These are phyloP conservation scores for Juglanconis sp. DNA, from an alignment of 2,329 filamentous ascomycete species.

Conservation along the genomic window DNA sequence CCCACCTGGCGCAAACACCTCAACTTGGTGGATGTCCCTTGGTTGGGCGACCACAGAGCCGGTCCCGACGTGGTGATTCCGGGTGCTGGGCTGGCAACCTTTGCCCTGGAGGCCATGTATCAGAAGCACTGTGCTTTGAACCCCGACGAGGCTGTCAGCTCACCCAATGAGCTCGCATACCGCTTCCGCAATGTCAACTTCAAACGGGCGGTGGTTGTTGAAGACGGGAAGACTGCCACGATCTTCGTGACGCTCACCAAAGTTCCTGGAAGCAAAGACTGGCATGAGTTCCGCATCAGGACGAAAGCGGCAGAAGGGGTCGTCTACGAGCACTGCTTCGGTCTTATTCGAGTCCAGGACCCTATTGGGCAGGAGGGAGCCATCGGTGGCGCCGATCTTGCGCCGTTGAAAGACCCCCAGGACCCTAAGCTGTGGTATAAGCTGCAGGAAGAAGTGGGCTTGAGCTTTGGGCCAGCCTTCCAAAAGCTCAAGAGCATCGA, in stretches of 20 bases:
- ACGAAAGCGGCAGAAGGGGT: not conserved
- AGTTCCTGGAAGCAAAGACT: constrained; percentile 18
- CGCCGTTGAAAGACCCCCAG: not conserved
- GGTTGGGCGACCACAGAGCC: constrained; percentile 41
- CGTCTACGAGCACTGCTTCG: constrained; percentile 18
- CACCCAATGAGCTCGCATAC: constrained; percentile 15
- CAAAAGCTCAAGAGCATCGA: too few species aligned
- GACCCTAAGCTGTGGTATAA: not conserved
- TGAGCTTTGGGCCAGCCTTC: too few species aligned
- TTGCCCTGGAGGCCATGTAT: constrained; percentile 30
- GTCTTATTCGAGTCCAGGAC: constrained; percentile 22
- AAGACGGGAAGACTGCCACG: constrained; percentile 14
- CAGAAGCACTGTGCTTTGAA: constrained; percentile 18
- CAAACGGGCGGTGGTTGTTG: constrained; percentile 21
- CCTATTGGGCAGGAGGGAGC: constrained; percentile 1
- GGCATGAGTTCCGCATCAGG: constrained; percentile 26
- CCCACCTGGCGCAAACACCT: constrained; percentile 7
- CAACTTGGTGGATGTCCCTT: constrained; percentile 4
- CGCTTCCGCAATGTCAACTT: constrained; percentile 23
- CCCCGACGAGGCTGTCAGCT: not conserved
- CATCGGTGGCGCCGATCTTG: not conserved
- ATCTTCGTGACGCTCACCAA: constrained; percentile 12
- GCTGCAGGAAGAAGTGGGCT: not conserved
- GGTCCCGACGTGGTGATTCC: constrained; percentile 41
- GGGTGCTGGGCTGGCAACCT: constrained; percentile 33